phyloP scores from a whole-genome alignment of 257 asterid species.

The Nicotiana tabacum region DNA sequence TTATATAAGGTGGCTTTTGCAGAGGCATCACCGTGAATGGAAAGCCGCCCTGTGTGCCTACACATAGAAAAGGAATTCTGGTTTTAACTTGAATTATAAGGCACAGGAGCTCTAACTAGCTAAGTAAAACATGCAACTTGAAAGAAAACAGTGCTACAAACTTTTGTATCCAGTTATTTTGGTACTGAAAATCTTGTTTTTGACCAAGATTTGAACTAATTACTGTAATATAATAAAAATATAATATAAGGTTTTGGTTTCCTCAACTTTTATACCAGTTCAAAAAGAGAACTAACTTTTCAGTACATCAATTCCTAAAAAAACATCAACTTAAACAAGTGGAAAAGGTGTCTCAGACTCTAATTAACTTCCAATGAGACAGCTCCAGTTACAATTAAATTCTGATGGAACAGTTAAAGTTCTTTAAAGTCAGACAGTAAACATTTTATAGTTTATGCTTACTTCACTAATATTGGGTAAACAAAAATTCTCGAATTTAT shows the following conservation, averaged over 20 bases:
- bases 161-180: not conserved
- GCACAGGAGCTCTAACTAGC: not conserved
- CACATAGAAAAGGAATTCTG: slow-evolving; percentile 6
- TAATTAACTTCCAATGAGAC: not conserved
- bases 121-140: not conserved
- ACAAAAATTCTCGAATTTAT: not conserved
- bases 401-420: not conserved
- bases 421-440: not conserved
- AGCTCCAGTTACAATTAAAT: not conserved
- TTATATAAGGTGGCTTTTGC: slow-evolving; percentile 71
- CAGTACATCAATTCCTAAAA: not conserved
- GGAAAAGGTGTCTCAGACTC: not conserved
- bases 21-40: slow-evolving; percentile 90
- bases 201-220: not conserved
- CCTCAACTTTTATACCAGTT: not conserved
- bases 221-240: not conserved
- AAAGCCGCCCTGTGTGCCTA: slow-evolving; percentile 62
- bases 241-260: not conserved
- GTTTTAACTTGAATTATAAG: not conserved
- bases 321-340: not conserved
- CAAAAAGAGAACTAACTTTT: not conserved
- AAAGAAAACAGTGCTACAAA: not conserved
- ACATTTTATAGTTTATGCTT: not conserved
- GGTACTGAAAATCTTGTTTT: not conserved
- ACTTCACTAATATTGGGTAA: not conserved